Conservation (phyloP, 352 stramenopile genomes). For the Globisporangium middletonii region DNA sequence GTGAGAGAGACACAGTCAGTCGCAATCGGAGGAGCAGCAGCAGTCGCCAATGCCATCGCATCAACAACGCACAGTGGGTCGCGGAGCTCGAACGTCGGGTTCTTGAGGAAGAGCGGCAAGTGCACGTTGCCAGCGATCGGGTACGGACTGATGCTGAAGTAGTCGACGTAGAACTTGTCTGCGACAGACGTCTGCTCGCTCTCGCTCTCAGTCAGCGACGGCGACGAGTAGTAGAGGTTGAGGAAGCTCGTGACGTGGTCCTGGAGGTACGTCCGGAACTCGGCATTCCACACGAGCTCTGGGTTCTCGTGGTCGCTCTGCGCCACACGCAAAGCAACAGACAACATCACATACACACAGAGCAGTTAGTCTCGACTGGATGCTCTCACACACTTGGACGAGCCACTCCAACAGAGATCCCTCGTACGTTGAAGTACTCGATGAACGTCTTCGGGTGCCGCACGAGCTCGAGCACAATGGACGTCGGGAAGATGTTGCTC, state of each 20-base stretch:
- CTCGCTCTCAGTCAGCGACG: constrained; percentile 37
- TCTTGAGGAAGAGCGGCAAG: constrained; percentile 90
- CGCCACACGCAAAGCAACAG: constrained; percentile 15
- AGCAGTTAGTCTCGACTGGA: neutral
- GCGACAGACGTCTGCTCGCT: constrained; percentile 33
- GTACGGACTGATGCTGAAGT: constrained; percentile 56
- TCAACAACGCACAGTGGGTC: constrained; percentile 78
- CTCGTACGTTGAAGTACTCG: constrained; percentile 49
- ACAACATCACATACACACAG: neutral
- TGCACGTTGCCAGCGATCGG: constrained; percentile 87
- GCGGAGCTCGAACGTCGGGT: constrained; percentile 88
- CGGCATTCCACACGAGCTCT: constrained; percentile 92
- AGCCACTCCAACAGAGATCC: neutral
- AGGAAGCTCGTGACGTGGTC: constrained; percentile 68
- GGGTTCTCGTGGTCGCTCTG: constrained; percentile 89
- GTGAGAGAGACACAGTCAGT: neutral
- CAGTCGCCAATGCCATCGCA: neutral
- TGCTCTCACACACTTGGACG: neutral
- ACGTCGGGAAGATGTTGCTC: constrained; percentile 64
- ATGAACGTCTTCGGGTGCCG: constrained; percentile 41
- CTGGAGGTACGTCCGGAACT: constrained; percentile 81
- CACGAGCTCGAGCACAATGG: constrained; percentile 54
- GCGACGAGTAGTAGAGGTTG: constrained; percentile 65
- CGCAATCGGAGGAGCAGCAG: too few relatives aligned
- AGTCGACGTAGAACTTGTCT: constrained; percentile 69